A percentile compares a stretch with the other conserved stretches of the same genome.
Conservation (phyloP, 495 filamentous ascomycete genomes). For the Hypoxylon subgilvum region DNA sequence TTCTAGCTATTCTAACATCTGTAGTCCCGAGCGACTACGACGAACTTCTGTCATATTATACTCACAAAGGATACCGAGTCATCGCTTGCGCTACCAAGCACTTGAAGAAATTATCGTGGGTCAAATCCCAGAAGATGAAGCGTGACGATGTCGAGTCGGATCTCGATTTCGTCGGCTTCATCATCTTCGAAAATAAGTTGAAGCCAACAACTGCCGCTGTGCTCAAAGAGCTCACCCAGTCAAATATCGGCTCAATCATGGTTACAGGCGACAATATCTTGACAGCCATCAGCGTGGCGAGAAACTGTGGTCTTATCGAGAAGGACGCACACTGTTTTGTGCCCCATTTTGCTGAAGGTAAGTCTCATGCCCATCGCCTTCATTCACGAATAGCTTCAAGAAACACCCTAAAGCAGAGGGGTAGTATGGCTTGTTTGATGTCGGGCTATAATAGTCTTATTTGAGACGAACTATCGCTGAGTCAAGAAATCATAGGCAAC, state of each 20-base stretch:
- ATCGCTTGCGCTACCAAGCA: conserved; percentile 94
- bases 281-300: conserved; percentile 94
- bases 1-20: conserved; percentile 17
- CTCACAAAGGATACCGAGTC: conserved; percentile 94
- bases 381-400: too few relatives aligned
- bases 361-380: too few relatives aligned
- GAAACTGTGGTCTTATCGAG: conserved; percentile 86
- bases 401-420: too few relatives aligned
- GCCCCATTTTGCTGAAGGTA: conserved; percentile 82
- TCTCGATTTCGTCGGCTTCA: conserved; percentile 90
- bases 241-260: conserved; percentile 91
- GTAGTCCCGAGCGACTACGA: conserved; percentile 90
- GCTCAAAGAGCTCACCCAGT: conserved; percentile 80
- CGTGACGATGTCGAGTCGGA: conserved; percentile 80
- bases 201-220: conserved; percentile 81
- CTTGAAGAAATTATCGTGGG: conserved; percentile 84
- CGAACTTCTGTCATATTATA: conserved; percentile 84
- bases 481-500: conserved; percentile 53
- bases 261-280: conserved; percentile 98
- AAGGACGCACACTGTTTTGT: conserved; percentile 85
- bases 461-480: conserved; percentile 2
- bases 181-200: conserved; percentile 98
- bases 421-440: too few relatives aligned
- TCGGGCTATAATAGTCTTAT: too few relatives aligned
- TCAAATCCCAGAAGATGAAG: conserved; percentile 91